These are phyloP conservation scores for Tubosaeta sp. DNA, from an alignment of 768 basidiomycete genomes.

Conservation along the genomic window DNA sequence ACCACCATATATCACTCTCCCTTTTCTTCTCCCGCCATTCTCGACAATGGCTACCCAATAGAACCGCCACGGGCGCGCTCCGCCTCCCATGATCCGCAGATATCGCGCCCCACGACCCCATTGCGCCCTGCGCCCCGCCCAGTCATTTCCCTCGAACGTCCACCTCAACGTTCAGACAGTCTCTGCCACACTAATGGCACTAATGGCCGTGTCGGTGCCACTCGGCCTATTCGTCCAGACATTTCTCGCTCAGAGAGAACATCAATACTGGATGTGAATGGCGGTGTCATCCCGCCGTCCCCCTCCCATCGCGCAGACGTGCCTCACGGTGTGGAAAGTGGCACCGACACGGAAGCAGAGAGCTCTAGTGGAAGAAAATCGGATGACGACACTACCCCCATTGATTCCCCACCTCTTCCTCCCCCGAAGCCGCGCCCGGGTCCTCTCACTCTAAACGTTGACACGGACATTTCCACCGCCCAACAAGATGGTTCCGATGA, in stretches of 20 bases:
- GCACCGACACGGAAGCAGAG: slow-evolving; percentile 67
- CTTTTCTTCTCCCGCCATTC: slow-evolving; percentile 35
- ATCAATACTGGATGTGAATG: slow-evolving; percentile 18
- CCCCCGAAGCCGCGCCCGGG: slow-evolving; percentile 41
- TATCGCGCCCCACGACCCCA: slow-evolving; percentile 12
- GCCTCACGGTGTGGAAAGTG: slow-evolving; percentile 69
- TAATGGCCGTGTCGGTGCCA: slow-evolving; percentile 7
- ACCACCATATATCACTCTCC: slow-evolving; percentile 34
- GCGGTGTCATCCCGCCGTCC: slow-evolving; percentile 40
- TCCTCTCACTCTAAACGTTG: slow-evolving; percentile 25
- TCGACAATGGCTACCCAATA: slow-evolving; percentile 31
- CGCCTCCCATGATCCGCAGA: slow-evolving; percentile 28
- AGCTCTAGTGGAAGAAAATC: slow-evolving; percentile 35
- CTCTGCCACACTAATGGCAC: slow-evolving; percentile 17
- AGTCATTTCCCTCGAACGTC: slow-evolving; percentile 33
- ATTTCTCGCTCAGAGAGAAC: slow-evolving; percentile 16
- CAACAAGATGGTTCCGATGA: slow-evolving; percentile 47
- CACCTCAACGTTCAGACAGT: slow-evolving; percentile 32
- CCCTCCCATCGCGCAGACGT: slow-evolving; percentile 66
- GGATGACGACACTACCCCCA: slow-evolving; percentile 21
- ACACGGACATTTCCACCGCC: slow-evolving; percentile 12
- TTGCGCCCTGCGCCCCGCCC: slow-evolving; percentile 22
- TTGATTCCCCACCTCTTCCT: slow-evolving; percentile 36
- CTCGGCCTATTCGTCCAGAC: slow-evolving; percentile 16
- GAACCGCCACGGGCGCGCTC: slow-evolving; percentile 42